Evolutionary conservation across 1,139 yeast species (phyloP), one percentile per base, ranked within the genome.

Genomic region (Diutina siamensis): DNA sequence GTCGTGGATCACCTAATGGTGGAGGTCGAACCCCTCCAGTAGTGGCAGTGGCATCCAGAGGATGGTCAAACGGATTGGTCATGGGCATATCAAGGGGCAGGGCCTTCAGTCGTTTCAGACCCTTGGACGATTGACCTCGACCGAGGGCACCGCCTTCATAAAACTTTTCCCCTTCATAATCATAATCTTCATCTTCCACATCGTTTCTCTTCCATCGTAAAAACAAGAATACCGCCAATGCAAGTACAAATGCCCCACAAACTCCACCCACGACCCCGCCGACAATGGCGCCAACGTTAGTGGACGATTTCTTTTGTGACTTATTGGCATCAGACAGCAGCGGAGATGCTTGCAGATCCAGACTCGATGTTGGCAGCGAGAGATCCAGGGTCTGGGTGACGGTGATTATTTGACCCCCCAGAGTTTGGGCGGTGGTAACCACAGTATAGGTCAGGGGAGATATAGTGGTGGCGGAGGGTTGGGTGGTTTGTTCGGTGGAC

Each of bases 191-290:
- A 50, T 74, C 76, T 44, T 71, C 72, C 36, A 65, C 68, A 44
- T 63, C 61, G 50, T 67, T 59, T 48, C 69, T 66, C 47, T 72
- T 67, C 31, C 32, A 38, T 49, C 73, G 68, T 47, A 77, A 57
- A 49, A 78, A 55, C 55, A 78, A 68, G 55, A 78, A 68, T 19
- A 71, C 53, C 1, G 64, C 56, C 1, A 63, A 67, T 2, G 69
- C 76, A n/a, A 78, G 50, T 5, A 72, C 56, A 7, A 67, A 67
- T 2, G 76, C 53, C 1, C 68, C 79, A 13, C 69, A 81, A 17
- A 77, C 60, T 3, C 75, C 83, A 25, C 86, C 87, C 13, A 79
- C 81, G 1, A 75, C 85, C 22, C 84, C 84, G 15, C 87, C 87
- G 15, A 74, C 82, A 41, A 80, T 77, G 33, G 85, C 77, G 4